These are phyloP conservation scores for Tolypocladium tundrense DNA, from an alignment of 2,329 filamentous ascomycete genomes.

Conservation along the genomic window DNA sequence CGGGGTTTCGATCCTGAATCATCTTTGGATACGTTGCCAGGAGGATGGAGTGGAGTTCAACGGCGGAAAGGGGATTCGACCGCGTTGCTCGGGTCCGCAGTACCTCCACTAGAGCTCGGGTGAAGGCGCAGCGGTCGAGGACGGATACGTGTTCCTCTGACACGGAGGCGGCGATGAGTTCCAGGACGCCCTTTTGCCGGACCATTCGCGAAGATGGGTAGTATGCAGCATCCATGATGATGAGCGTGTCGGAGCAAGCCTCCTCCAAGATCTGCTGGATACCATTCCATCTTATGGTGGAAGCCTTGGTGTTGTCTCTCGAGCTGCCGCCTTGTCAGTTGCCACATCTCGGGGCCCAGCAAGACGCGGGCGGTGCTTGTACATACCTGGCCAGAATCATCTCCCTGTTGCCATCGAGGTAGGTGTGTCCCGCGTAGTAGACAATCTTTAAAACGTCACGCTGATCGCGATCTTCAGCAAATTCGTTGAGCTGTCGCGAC, in stretches of 20 bases:
- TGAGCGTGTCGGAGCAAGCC: conserved; percentile 42
- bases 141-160: conserved; percentile 39
- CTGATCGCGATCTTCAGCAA: conserved; percentile 41
- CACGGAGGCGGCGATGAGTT: conserved; percentile 44
- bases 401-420: conserved; percentile 43
- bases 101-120: conserved; percentile 37
- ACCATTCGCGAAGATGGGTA: conserved; percentile 43
- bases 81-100: conserved; percentile 37
- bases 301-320: conserved; percentile 30
- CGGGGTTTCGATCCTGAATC: conserved; percentile 37
- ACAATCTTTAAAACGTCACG: conserved; percentile 49
- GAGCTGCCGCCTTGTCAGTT: conserved; percentile 29
- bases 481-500: conserved; percentile 38
- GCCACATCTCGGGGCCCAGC: neutral
- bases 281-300: conserved; percentile 43
- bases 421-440: conserved; percentile 46
- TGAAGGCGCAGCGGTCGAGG: conserved; percentile 42
- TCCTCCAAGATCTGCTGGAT: conserved; percentile 48
- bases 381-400: conserved; percentile 47
- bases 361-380: neutral
- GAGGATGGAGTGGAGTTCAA: conserved; percentile 43
- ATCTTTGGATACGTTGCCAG: conserved; percentile 41
- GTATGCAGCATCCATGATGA: conserved; percentile 50
- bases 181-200: conserved; percentile 42
- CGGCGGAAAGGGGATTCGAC: conserved; percentile 35